Evolutionary conservation across 805 yeast species (phyloP), one percentile per base, ranked within the genome.

Genomic region (Nakazawaea ambrosiae): DNA sequence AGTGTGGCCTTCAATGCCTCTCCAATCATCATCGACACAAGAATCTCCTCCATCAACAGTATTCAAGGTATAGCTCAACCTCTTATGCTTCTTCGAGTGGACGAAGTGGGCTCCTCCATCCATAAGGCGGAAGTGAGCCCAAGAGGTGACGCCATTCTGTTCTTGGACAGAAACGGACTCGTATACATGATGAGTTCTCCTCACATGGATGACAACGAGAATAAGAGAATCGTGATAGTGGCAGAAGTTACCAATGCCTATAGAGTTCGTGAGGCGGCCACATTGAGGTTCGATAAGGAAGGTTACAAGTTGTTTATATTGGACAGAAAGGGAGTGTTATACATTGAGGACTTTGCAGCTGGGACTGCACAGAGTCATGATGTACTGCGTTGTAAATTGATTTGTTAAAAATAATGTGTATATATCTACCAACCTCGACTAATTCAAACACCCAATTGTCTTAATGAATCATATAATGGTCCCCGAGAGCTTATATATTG

Each of bases 311-410:
- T 89, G 15, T 80, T 75, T 47, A 70, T 77, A 4, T 69, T 87
- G 12, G 97, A 89, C 56, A 64, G 96, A 28, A 85, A 83, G 49
- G 97, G 97, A 0, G 57, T 75, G 1, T 60, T 88, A 32, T 78
- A 79, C 44, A 73, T 88, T 23, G 85, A 83, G 47, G 97, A 89
- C 58, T 89, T 88, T 60, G 83, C 92, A 11, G 89, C 87, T 37
- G 96, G 94, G 2, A 58, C 79, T 17, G 92, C 92, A 10, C 79
- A 77, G 45, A 78, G 75, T 47, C 70, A 68, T 18, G 81, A 77
- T 14, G 79, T 81, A 6, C 71, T 82, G 3, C 73, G 81, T 52
- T 77, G 84, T 58, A 80, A 79, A 53, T 71, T 77, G 28, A 60
- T 77, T 12, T 65, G 61, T 42, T 60, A 46, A 46, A 18, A 19